Percentiles rank a stretch among this genome's conserved stretches.
Evolutionary conservation across 1,284 basidiomycete genomes (phyloP).

Genomic region (Cryptococcus sp.): DNA sequence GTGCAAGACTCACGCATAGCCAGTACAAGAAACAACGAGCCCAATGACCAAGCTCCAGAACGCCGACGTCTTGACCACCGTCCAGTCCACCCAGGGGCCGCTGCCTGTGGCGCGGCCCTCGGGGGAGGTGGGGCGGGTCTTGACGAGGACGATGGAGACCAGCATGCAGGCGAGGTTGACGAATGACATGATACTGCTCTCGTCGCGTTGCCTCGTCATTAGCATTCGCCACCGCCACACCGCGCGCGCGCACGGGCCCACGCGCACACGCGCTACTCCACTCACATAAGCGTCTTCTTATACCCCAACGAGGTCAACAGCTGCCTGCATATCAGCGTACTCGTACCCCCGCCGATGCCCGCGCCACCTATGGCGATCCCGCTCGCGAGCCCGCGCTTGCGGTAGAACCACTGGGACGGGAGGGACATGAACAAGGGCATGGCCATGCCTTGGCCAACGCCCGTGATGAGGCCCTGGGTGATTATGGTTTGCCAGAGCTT

Average conservation of each 20-base stretch:
- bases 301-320: constrained; percentile 29
- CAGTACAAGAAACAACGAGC: constrained; percentile 25
- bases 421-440: constrained; percentile 41
- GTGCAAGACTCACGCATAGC: constrained; percentile 26
- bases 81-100: constrained; percentile 31
- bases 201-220: not conserved
- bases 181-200: constrained; percentile 34
- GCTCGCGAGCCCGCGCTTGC: constrained; percentile 32
- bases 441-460: constrained; percentile 31
- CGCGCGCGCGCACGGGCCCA: no score
- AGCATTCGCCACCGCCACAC: no score
- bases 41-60: constrained; percentile 31
- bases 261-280: not conserved
- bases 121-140: constrained; percentile 32
- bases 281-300: constrained; percentile 33
- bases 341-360: constrained; percentile 31
- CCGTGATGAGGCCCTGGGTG: constrained; percentile 29
- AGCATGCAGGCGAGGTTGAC: constrained; percentile 26
- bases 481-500: constrained; percentile 28
- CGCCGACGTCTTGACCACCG: constrained; percentile 12
- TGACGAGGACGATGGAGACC: constrained; percentile 28
- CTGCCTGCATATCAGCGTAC: constrained; percentile 22
- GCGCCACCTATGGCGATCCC: constrained; percentile 41
- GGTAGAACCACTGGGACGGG: constrained; percentile 43
- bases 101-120: constrained; percentile 22